phyloP scores from a whole-genome alignment of 306 rosid genomes.

The Alnus glutinosa region DNA sequence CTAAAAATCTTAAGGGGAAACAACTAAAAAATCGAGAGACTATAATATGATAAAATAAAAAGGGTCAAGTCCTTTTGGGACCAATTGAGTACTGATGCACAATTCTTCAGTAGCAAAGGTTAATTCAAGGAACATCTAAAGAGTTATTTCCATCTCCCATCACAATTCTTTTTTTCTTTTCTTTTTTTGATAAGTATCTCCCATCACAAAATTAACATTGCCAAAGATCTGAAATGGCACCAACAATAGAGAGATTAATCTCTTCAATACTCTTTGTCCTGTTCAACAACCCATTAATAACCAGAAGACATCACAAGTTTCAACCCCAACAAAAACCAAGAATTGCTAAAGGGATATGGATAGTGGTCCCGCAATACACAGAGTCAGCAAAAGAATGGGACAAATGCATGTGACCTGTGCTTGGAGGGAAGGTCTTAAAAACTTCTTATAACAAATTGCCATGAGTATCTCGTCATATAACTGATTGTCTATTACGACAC shows the following conservation, averaged over 20 bases:
- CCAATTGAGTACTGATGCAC: not conserved
- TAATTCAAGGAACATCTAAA: not conserved
- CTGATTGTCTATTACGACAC: not conserved
- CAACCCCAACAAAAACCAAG: not conserved
- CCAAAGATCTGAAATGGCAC: constrained; percentile 7
- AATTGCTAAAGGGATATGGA: not conserved
- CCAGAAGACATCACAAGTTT: not conserved
- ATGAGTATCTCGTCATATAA: not conserved
- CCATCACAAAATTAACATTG: not conserved
- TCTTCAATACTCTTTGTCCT: not conserved
- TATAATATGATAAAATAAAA: not conserved
- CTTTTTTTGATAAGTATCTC: not conserved
- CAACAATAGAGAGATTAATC: not conserved
- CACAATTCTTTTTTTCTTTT: too few species aligned
- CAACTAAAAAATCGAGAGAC: not conserved
- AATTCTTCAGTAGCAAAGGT: not conserved
- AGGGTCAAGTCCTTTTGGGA: not conserved
- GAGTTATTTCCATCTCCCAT: not conserved
- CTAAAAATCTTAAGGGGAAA: not conserved
- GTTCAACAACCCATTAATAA: not conserved
- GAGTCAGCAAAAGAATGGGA: not conserved
- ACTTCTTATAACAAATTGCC: not conserved
- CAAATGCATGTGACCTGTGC: constrained; percentile 8
- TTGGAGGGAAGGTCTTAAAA: not conserved
- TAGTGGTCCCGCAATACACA: not conserved